These are phyloP conservation scores for Globisporangium parvum DNA, from an alignment of 352 stramenopile genomes.

Conservation along the genomic window DNA sequence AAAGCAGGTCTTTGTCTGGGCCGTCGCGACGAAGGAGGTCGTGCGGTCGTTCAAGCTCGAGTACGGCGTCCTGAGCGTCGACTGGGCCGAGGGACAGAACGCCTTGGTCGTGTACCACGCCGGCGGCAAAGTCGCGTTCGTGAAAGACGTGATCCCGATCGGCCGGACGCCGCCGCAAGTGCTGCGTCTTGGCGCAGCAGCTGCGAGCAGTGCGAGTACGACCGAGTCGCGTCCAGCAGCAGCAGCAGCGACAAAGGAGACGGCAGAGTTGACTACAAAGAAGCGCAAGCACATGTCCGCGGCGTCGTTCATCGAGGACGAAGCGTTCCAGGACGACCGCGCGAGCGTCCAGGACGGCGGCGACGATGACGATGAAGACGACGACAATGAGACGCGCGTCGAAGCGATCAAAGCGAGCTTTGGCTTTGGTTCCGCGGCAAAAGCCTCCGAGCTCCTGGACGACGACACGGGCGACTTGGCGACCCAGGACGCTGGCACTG, in stretches of 20 bases:
- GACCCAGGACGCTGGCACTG: not conserved
- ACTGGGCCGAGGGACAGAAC: slow-evolving; percentile 55
- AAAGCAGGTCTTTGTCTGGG: slow-evolving; percentile 75
- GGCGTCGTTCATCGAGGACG: slow-evolving; percentile 40
- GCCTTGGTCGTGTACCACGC: slow-evolving; percentile 50
- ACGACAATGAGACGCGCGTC: slow-evolving; percentile 65
- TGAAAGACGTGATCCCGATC: slow-evolving; percentile 58
- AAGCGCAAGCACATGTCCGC: slow-evolving; percentile 22
- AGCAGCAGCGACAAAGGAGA: not conserved
- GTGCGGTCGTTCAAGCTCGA: slow-evolving; percentile 57
- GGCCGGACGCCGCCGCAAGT: slow-evolving; percentile 48
- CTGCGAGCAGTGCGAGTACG: not conserved
- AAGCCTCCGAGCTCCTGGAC: slow-evolving; percentile 14
- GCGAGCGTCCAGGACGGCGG: slow-evolving; percentile 19
- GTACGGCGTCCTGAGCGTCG: slow-evolving; percentile 44
- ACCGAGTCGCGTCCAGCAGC: not conserved
- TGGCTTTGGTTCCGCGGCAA: slow-evolving; percentile 42
- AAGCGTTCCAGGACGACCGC: slow-evolving; percentile 29
- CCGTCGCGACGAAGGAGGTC: slow-evolving; percentile 36
- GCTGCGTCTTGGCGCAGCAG: not conserved
- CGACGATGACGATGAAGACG: slow-evolving; percentile 33
- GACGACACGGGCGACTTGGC: slow-evolving; percentile 15
- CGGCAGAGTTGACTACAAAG: slow-evolving; percentile 9
- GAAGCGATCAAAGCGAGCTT: slow-evolving; percentile 82
- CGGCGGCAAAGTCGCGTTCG: slow-evolving; percentile 53